Evolutionary conservation across 495 filamentous ascomycete species (phyloP).

Genomic region (Corynascus novoguineensis): DNA sequence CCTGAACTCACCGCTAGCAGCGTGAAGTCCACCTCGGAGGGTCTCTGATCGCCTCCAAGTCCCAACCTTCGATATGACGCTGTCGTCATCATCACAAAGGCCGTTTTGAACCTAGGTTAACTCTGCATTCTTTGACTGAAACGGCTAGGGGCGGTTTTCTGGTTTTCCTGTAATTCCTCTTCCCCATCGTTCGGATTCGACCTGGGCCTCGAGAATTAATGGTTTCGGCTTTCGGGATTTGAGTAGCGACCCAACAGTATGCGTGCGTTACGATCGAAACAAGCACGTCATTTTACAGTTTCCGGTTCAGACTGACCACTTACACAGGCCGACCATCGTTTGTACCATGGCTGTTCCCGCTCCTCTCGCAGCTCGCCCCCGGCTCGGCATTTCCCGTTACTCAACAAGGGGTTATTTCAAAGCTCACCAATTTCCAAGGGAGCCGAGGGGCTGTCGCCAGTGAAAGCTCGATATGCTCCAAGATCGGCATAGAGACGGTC

Average conservation of each 20-base stretch:
- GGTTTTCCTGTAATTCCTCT: not conserved
- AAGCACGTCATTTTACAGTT: too few relatives aligned
- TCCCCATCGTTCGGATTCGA: not conserved
- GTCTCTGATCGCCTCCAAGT: not conserved
- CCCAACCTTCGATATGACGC: too few relatives aligned
- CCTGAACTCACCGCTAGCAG: too few relatives aligned
- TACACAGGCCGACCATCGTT: constrained; percentile 4
- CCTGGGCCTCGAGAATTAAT: not conserved
- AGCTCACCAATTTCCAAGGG: constrained; percentile 5
- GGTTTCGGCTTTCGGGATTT: not conserved
- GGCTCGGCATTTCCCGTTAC: constrained; percentile 6
- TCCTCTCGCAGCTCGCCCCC: constrained; percentile 7
- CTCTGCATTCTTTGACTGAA: too few relatives aligned
- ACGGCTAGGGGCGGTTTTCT: not conserved
- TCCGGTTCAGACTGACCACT: not conserved
- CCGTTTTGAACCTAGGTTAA: too few relatives aligned
- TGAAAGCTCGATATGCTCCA: constrained; percentile 69
- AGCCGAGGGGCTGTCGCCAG: constrained; percentile 69
- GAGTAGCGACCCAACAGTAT: not conserved
- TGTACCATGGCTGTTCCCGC: constrained; percentile 13
- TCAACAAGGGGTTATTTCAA: constrained; percentile 1
- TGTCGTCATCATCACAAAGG: too few relatives aligned
- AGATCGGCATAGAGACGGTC: constrained; percentile 68
- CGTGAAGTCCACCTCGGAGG: not conserved
- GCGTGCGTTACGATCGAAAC: not conserved